These are phyloP conservation scores for Fragaria nilgerrensis DNA, from an alignment of 306 rosid species.

Conservation along the genomic window DNA sequence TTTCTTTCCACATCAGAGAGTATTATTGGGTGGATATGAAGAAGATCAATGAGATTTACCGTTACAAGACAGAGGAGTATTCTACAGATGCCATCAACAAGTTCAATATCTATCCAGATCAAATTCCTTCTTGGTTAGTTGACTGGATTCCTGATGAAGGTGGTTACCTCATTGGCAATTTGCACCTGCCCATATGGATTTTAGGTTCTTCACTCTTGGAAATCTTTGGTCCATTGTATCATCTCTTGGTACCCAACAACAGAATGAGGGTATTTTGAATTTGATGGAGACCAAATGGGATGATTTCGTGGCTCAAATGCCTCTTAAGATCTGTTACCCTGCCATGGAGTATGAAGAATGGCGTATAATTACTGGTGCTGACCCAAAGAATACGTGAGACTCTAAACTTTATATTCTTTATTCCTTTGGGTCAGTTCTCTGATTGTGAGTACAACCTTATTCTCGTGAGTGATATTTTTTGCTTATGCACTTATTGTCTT, in stretches of 20 bases:
- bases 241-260: conserved; percentile 68
- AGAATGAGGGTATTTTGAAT: conserved; percentile 66
- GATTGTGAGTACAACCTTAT: not conserved
- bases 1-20: conserved; percentile 86
- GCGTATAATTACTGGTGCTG: conserved; percentile 88
- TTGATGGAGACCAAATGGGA: conserved; percentile 90
- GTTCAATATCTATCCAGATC: conserved; percentile 95
- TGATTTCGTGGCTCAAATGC: conserved; percentile 80
- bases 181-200: conserved; percentile 98
- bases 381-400: conserved; percentile 92
- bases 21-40: conserved; percentile 85
- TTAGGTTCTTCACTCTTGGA: conserved; percentile 86
- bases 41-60: conserved; percentile 89
- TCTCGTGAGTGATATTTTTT: not conserved
- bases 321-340: conserved; percentile 88
- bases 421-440: not conserved
- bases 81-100: conserved; percentile 87
- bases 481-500: conserved; percentile 17
- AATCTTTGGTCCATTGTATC: conserved; percentile 90
- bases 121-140: conserved; percentile 91
- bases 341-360: conserved; percentile 85
- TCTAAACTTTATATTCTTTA: conserved; percentile 9
- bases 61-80: conserved; percentile 90
- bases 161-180: conserved; percentile 87
- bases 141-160: conserved; percentile 92